Evolutionary conservation across 768 basidiomycete species (phyloP), one percentile per base, ranked within the genome.

Genomic region (Pisolithus tinctorius): DNA sequence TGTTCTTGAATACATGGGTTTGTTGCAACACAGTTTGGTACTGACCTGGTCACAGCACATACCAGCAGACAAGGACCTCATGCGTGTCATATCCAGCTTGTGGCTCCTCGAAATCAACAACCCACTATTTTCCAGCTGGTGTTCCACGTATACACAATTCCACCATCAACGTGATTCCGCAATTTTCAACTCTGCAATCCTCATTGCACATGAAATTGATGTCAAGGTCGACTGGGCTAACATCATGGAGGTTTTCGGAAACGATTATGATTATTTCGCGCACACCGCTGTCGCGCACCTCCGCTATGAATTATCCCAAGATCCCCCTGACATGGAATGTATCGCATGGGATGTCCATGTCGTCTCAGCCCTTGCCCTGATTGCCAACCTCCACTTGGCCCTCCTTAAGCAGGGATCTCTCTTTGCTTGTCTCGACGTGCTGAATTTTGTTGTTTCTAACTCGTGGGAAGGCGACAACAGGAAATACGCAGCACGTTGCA

Each of bases 321-420:
- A 29, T 2, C 17, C 50, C 16, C 45, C 58, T 45, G 65, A 65
- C 45, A 11, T 67, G 4, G 38, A 49, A 29, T 65, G 65, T 17
- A 50, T 65, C 6, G 63, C 58, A 7, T 65, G 63, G 65, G 65
- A 67, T 30, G 49, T 61, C 40, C 65, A 67, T 20, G 61, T 65
- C 43, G 27, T 65, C 45, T 61, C 59, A 14, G 43, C 52, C 4
- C 44, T 65, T 25, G 47, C 61, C 9, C 52, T 59, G 17, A 66
- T 36, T 5, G 54, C 54, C 16, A 36, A 47, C 13, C 59, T 65
- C 7, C 50, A 54, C 17, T 34, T 54, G 23, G 50, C 61, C 5
- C 55, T 65, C 25, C 40, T 65, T 51, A 52, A 44, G 25, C 61
- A 59, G 25, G 63, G 61, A 36, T 43, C 52, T n/a, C 65, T 65